Base-by-base conservation (phyloP, 2,329 filamentous ascomycete species). In the Penicillium sp. region DNA sequence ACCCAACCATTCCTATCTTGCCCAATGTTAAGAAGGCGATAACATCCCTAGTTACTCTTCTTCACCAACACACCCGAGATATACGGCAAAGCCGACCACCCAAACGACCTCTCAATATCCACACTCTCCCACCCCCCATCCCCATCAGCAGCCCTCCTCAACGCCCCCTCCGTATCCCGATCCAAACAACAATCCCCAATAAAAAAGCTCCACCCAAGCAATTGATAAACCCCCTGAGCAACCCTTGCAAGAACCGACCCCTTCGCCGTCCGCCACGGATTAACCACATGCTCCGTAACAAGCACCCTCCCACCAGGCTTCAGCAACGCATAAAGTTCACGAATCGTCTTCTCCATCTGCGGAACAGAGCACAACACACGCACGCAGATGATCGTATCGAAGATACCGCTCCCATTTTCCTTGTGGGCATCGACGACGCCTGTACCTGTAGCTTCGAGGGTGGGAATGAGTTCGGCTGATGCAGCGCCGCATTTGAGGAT, bases 311-410 rank as follows among this genome's bases (percentile, higher is more conserved):
- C 85, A 2, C 85, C 85, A 0, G 85, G 85, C 62, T 82, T 83
- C 42, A 87, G 70, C 62, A 87, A 68, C 0, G 67, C 68, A 68
- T 86, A 86, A 40, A 87, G 65, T 1, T 80, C 79, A 1, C 71
- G 69, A 17, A 81, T 75, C 2, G 83, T 83, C 54, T 78, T 73
- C 53, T 81, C 76, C 24, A 81, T 76, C 45, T 80, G 70, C 0
- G 84, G 82, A 9, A 87, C 82, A 3, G 83, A 83, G 64, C 85
- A 88, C 2, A 87, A 72, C 1, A 86, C 85, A 0, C 84, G 78
- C 10, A 85, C 74, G 61, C 82, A 84, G 53, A 85, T 74, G 51
- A 87, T 83, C 13, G 83, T 83, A 67, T 88, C 85, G 50, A 87
- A 85, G 0, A 85, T 66, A 0, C 80, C 80, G 2, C 66, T 62